Evolutionary conservation across 768 basidiomycete species (phyloP).

Genomic region (Podaxis sp.): DNA sequence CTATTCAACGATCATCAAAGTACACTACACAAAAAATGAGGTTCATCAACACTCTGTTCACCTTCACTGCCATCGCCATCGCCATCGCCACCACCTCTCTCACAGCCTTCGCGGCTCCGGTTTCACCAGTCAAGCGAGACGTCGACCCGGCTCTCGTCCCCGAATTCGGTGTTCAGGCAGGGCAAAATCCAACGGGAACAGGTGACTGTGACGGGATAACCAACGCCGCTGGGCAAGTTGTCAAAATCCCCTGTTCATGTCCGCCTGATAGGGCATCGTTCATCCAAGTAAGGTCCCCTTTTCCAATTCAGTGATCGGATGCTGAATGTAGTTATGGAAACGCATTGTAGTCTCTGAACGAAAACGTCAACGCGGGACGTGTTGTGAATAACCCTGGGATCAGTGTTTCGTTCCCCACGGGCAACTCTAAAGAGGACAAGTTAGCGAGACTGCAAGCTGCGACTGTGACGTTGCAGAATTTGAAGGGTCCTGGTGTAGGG

Average conservation of each 20-base stretch:
- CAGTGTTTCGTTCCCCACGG: slow-evolving; percentile 61
- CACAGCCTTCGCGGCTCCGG: slow-evolving; percentile 23
- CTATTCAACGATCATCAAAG: background rate
- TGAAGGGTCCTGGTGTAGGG: slow-evolving; percentile 64
- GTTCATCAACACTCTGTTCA: slow-evolving; percentile 19
- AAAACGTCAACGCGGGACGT: slow-evolving; percentile 59
- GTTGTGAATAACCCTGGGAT: slow-evolving; percentile 67
- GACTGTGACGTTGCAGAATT: slow-evolving; percentile 71
- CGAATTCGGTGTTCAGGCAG: slow-evolving; percentile 54
- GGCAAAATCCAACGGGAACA: slow-evolving; percentile 60
- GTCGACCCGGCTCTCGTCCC: slow-evolving; percentile 53
- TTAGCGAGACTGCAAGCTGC: slow-evolving; percentile 58
- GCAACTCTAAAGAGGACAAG: slow-evolving; percentile 50
- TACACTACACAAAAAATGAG: slow-evolving; percentile 21
- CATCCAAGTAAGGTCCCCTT: slow-evolving; percentile 40
- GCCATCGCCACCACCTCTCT: slow-evolving; percentile 36
- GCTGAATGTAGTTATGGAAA: background rate
- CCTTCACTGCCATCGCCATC: slow-evolving; percentile 26
- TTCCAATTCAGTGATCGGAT: background rate
- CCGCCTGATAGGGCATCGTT: slow-evolving; percentile 57
- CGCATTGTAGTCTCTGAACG: slow-evolving; percentile 38
- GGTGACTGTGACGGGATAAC: slow-evolving; percentile 64
- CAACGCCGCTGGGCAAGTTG: slow-evolving; percentile 51
- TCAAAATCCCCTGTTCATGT: slow-evolving; percentile 66
- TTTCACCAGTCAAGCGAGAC: slow-evolving; percentile 32